Evolutionary conservation across 495 filamentous ascomycete species (phyloP).

Genomic region (Penicillium manginii): DNA sequence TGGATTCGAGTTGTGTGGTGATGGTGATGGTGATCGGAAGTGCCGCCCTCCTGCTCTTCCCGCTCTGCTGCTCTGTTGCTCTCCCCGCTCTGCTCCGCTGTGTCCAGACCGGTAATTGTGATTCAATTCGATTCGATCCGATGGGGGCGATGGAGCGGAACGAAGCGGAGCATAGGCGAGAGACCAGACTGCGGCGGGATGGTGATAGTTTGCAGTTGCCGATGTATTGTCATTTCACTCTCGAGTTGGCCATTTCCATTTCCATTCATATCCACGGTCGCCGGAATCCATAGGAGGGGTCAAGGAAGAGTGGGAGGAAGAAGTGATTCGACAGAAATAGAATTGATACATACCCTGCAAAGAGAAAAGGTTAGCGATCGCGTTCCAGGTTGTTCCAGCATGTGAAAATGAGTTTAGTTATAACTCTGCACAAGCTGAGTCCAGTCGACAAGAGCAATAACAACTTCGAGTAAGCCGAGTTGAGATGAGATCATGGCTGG

Average conservation of each 20-base stretch:
- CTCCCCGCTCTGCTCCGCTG: not conserved
- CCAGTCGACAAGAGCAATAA: too few relatives aligned
- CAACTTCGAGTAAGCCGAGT: too few relatives aligned
- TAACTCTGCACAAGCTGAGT: too few relatives aligned
- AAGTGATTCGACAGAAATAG: constrained; percentile 4
- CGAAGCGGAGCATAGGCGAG: too few relatives aligned
- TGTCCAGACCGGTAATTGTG: too few relatives aligned
- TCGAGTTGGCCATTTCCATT: too few relatives aligned
- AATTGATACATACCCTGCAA: constrained; percentile 36
- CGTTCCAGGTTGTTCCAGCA: not conserved
- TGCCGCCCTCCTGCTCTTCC: not conserved
- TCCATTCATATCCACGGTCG: not conserved
- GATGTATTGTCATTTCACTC: too few relatives aligned
- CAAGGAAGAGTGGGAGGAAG: constrained; percentile 4
- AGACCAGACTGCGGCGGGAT: too few relatives aligned
- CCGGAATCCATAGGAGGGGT: not conserved
- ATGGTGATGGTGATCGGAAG: not conserved
- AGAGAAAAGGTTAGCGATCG: constrained; percentile 11
- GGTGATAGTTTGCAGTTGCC: too few relatives aligned
- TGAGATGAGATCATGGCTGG: too few relatives aligned
- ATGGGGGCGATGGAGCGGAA: too few relatives aligned
- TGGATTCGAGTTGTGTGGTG: not conserved
- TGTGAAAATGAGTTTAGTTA: not conserved
- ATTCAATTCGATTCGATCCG: too few relatives aligned
- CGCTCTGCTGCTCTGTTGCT: not conserved